Evolutionary conservation across 345 rosid species (phyloP).

Genomic region (Heritiera fomes): DNA sequence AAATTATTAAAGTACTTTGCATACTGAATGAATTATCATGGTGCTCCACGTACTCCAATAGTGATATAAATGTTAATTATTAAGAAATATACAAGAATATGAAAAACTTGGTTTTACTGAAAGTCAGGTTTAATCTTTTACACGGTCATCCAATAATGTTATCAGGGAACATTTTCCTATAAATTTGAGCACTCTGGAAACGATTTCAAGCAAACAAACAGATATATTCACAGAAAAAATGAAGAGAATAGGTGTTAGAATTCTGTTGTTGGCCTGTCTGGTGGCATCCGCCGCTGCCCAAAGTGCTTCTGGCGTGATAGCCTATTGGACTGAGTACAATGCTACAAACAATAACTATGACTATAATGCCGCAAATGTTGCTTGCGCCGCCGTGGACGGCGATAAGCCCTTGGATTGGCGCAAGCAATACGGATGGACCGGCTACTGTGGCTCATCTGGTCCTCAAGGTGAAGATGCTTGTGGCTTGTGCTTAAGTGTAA

Average conservation of each 20-base stretch:
- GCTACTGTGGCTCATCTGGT: constrained; percentile 55
- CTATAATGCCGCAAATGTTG: constrained; percentile 22
- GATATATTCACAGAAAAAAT: no score
- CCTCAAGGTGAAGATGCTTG: constrained; percentile 52
- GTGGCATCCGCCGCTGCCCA: neutral
- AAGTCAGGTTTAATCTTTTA: no score
- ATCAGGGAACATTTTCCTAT: no score
- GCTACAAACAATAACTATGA: neutral
- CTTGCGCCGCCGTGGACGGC: constrained; percentile 59
- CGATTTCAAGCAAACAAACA: no score
- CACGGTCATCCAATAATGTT: no score
- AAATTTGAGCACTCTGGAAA: no score
- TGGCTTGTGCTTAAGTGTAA: constrained; percentile 53
- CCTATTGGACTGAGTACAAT: neutral
- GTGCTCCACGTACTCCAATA: no score
- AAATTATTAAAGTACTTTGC: no score
- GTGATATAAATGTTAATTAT: no score
- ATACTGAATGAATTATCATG: no score
- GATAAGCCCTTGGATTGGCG: constrained; percentile 56
- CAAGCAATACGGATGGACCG: constrained; percentile 59
- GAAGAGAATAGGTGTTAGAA: neutral
- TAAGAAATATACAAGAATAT: no score
- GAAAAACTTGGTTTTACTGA: no score
- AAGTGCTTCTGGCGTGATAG: neutral
- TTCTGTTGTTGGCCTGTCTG: neutral